phyloP scores from a whole-genome alignment of 2,329 filamentous ascomycete species.

The Cordyceps farinosa region DNA sequence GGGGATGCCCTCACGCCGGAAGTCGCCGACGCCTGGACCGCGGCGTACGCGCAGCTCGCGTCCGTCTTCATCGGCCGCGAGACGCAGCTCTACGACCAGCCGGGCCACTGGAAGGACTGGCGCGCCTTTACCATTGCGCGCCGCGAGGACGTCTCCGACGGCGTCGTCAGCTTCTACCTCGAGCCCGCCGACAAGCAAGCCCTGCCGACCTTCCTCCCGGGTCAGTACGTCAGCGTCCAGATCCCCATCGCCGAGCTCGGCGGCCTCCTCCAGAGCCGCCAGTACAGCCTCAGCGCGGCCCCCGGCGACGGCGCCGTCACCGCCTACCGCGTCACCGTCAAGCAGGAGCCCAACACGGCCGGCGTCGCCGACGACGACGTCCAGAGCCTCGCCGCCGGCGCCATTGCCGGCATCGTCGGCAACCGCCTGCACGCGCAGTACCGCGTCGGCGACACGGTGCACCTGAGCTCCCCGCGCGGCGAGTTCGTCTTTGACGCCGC shows the following conservation, averaged over 20 bases:
- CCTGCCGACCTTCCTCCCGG: conserved; percentile 62
- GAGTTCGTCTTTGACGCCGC: conserved; percentile 59
- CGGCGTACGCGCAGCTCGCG: conserved; percentile 69
- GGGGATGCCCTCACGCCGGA: conserved; percentile 64
- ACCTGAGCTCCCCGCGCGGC: conserved; percentile 53
- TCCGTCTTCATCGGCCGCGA: conserved; percentile 67
- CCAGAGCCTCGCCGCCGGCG: conserved; percentile 29
- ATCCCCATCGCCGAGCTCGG: conserved; percentile 55
- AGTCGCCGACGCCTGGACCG: conserved; percentile 66
- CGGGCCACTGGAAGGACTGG: conserved; percentile 45
- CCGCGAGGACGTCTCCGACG: conserved; percentile 58
- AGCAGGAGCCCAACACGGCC: conserved; percentile 48
- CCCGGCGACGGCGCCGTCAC: conserved; percentile 36
- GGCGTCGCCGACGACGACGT: conserved; percentile 25
- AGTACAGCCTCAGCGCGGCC: conserved; percentile 70
- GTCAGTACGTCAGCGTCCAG: conserved; percentile 69
- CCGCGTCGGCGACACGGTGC: conserved; percentile 49
- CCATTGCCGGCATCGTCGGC: conserved; percentile 47
- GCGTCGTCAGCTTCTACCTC: conserved; percentile 67
- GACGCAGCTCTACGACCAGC: conserved; percentile 53
- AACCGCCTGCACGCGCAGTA: conserved; percentile 49
- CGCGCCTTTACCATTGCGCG: conserved; percentile 52
- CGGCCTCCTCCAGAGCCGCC: conserved; percentile 64
- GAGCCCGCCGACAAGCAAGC: conserved; percentile 52
- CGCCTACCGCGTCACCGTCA: conserved; percentile 70